Conservation (phyloP, 2,329 filamentous ascomycete species). For the Aspergillus thermomutatus region DNA sequence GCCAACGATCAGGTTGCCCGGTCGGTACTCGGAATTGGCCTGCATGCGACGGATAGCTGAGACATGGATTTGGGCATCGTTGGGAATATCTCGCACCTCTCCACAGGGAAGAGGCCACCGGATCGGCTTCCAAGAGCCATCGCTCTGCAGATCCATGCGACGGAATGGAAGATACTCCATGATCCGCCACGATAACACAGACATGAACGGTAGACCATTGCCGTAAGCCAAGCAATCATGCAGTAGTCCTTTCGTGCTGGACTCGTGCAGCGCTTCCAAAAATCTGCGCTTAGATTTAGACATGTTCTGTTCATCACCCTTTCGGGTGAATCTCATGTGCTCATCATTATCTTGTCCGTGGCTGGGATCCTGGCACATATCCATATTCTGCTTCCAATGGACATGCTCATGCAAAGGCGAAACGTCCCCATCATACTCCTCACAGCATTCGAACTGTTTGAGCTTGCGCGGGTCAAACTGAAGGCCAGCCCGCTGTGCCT, state of each 20-base stretch:
- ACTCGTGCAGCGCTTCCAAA: constrained; percentile 56
- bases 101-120: constrained; percentile 75
- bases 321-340: constrained; percentile 5
- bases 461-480: constrained; percentile 68
- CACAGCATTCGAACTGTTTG: constrained; percentile 61
- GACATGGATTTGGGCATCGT: constrained; percentile 66
- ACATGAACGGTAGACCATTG: constrained; percentile 53
- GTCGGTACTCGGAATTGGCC: constrained; percentile 61
- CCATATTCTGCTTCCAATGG: constrained; percentile 12
- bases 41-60: constrained; percentile 72
- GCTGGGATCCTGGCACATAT: constrained; percentile 12
- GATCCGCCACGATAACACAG: constrained; percentile 67
- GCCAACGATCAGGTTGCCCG: constrained; percentile 75
- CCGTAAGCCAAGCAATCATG: constrained; percentile 70
- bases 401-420: constrained; percentile 30
- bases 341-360: constrained; percentile 6
- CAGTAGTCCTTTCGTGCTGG: constrained; percentile 53
- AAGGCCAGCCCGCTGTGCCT: constrained; percentile 63
- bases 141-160: constrained; percentile 70
- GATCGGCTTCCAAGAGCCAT: constrained; percentile 76
- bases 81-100: constrained; percentile 72
- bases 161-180: constrained; percentile 83
- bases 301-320: constrained; percentile 19
- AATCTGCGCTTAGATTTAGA: constrained; percentile 44
- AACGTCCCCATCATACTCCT: constrained; percentile 38